These are phyloP conservation scores for Collybia nuda DNA, from an alignment of 768 basidiomycete species.

Conservation along the genomic window DNA sequence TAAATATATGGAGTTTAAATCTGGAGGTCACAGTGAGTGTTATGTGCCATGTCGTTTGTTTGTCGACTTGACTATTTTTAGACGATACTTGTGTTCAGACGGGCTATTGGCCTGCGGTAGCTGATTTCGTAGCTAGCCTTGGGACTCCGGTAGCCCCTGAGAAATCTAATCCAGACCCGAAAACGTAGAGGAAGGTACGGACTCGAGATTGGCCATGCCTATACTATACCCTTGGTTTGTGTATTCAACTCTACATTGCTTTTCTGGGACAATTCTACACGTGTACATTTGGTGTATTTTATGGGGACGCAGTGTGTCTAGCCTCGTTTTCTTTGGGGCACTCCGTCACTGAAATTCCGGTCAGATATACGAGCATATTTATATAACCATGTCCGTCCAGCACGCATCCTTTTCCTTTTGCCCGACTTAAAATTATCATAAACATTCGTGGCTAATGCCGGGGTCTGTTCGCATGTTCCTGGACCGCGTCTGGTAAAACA, in stretches of 20 bases:
- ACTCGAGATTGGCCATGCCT: background rate
- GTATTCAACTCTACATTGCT: background rate
- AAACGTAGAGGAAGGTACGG: background rate
- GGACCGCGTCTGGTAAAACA: no score
- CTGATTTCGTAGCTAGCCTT: conserved; percentile 37
- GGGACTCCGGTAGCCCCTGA: background rate
- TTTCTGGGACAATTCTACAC: no score
- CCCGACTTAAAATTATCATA: no score
- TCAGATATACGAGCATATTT: no score
- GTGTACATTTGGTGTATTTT: background rate
- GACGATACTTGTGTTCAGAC: conserved; percentile 57
- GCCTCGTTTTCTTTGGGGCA: no score
- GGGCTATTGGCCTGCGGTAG: conserved; percentile 54
- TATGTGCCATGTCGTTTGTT: background rate
- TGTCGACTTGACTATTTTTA: conserved; percentile 17
- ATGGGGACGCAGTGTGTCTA: no score
- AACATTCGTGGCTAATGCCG: no score
- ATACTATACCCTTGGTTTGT: background rate
- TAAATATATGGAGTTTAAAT: conserved; percentile 54
- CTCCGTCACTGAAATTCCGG: no score
- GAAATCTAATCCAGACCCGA: background rate
- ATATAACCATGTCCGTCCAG: no score
- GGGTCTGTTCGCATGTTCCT: no score
- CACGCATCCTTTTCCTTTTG: no score
- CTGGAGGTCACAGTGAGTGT: conserved; percentile 53